Conservation (phyloP, 2,329 filamentous ascomycete species). For the Chaetomium sp. region DNA sequence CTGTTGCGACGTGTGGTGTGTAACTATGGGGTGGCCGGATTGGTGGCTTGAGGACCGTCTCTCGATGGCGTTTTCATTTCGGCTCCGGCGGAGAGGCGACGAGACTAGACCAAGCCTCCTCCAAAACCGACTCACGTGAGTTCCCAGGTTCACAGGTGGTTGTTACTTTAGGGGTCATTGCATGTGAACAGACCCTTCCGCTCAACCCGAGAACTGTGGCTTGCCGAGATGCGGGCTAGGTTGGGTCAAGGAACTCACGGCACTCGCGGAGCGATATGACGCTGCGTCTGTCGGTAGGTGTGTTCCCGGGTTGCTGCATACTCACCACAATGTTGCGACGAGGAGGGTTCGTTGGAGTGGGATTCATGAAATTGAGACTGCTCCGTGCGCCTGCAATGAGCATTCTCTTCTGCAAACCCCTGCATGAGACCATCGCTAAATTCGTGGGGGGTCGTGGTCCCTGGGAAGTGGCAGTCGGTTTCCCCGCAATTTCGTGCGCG, state of each 20-base stretch:
- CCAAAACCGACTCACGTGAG: not conserved
- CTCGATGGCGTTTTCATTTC: constrained; percentile 14
- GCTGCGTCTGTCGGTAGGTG: not conserved
- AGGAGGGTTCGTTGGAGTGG: not conserved
- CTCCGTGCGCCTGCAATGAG: constrained; percentile 5
- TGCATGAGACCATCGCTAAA: constrained; percentile 14
- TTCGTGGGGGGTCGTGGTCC: constrained; percentile 7
- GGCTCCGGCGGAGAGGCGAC: constrained; percentile 6
- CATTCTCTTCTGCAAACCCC: constrained; percentile 9
- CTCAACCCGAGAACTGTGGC: not conserved
- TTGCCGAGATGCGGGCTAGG: not conserved
- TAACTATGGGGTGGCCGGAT: constrained; percentile 8
- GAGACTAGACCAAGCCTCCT: not conserved
- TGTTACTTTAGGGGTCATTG: not conserved
- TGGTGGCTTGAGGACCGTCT: constrained; percentile 14
- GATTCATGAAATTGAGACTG: not conserved
- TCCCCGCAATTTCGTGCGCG: constrained; percentile 2
- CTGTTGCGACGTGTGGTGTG: constrained; percentile 10
- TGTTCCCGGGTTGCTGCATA: constrained; percentile 12
- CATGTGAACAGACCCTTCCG: not conserved
- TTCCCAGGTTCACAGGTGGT: not conserved
- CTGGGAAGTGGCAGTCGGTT: not conserved
- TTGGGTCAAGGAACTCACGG: not conserved
- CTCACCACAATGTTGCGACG: not conserved
- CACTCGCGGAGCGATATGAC: not conserved